Conservation (phyloP, 2,329 filamentous ascomycete species). For the Elsinoe arachidis region DNA sequence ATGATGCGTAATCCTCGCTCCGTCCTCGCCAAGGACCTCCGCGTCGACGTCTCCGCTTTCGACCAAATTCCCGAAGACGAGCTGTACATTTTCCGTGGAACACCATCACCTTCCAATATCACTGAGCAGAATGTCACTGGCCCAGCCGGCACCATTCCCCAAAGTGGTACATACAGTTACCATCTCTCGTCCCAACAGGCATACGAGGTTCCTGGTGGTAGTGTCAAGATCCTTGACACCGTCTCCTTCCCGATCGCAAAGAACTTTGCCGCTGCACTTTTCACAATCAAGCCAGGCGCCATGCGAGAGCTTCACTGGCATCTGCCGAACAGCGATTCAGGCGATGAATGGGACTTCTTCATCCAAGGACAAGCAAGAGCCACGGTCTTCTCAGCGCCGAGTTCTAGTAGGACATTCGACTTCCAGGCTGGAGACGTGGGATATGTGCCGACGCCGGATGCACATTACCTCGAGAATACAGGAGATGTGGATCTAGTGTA, state of each 20-base stretch:
- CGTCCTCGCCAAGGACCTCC: constrained; percentile 37
- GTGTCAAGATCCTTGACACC: constrained; percentile 52
- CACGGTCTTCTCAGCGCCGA: constrained; percentile 47
- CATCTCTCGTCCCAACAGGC: constrained; percentile 42
- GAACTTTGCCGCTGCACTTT: constrained; percentile 48
- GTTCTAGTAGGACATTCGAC: constrained; percentile 47
- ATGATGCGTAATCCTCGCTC: constrained; percentile 36
- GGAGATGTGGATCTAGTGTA: constrained; percentile 50
- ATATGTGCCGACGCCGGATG: constrained; percentile 47
- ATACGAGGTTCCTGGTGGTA: constrained; percentile 46
- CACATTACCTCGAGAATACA: constrained; percentile 55
- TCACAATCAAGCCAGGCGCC: constrained; percentile 52
- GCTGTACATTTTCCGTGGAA: constrained; percentile 37
- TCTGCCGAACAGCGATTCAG: constrained; percentile 31
- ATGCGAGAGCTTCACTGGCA: constrained; percentile 60
- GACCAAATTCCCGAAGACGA: constrained; percentile 31
- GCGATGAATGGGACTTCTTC: constrained; percentile 56
- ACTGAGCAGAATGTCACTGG: constrained; percentile 38
- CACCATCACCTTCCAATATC: constrained; percentile 30
- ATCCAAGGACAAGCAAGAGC: constrained; percentile 47
- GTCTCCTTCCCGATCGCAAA: constrained; percentile 48
- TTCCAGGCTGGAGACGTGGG: constrained; percentile 53
- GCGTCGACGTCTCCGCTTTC: constrained; percentile 30
- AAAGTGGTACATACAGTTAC: constrained; percentile 30
- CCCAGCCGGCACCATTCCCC: constrained; percentile 26